Evolutionary conservation across 2,329 filamentous ascomycete genomes (phyloP), one percentile per base, ranked within the genome.

Genomic region (Didymella pinodella): DNA sequence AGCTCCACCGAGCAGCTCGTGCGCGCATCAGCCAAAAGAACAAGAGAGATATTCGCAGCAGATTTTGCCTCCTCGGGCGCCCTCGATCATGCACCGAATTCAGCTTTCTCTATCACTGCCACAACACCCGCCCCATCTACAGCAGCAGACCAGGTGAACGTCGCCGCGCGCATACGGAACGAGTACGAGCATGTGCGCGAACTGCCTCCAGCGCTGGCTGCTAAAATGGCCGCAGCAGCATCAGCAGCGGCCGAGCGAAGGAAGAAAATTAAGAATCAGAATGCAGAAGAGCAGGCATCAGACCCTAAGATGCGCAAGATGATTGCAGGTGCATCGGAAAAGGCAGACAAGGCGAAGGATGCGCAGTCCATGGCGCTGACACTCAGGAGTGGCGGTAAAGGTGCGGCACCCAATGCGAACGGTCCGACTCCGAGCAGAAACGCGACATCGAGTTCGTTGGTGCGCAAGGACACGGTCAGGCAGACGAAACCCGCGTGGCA

Each of bases 401-500:
- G 79, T 52, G 66, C 74, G 6, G 82, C 82, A 40, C 82, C 83
- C 41, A 86, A 87, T 64, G 85, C 85, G 5, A 85, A 83, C 59
- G 83, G 83, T 10, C 82, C 83, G 14, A 84, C 82, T 32, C 79
- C 79, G 22, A 82, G 82, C 64, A 77, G 79, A 48, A 78, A 85
- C 51, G 77, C 81, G 28, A 81, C 81, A 16, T 82, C 82, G 1
- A 83, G 82, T 57, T 87, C 86, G 65, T 75, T 90, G 56, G 85
- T 90, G 18, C 81, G 87, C 57, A 84, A 87, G 67, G 86, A 88
- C 41, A 86, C 85, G 16, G 85, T 89, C 54, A 82, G 86, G 67
- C 88, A 89, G 67, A 83, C 88, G 57, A 92, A 89, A 76, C 96
- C 96, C 0, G 90, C 97, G 58, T 99, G 95, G 95, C 95, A 99